Percentiles rank a stretch among this genome's conserved stretches.
phyloP scores from a whole-genome alignment of 768 basidiomycete species.

The Auriscalpium orientale region DNA sequence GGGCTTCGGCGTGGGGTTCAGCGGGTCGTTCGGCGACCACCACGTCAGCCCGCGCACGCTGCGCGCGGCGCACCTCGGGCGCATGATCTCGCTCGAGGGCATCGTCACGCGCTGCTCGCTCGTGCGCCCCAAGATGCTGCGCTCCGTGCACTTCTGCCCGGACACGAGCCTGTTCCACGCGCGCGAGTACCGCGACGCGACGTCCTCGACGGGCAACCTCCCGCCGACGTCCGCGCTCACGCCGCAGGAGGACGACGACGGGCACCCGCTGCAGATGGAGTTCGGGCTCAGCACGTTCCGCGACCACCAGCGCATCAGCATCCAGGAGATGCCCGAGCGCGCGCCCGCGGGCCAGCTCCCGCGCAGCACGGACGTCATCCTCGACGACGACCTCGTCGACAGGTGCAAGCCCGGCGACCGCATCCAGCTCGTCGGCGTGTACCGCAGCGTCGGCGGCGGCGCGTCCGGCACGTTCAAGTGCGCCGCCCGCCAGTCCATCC shows the following conservation, averaged over 20 bases:
- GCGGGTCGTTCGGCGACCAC: conserved; percentile 96
- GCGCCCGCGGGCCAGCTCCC: conserved; percentile 97
- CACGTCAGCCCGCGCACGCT: conserved; percentile 94
- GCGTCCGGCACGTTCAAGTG: conserved; percentile 92
- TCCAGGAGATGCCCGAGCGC: conserved; percentile 99
- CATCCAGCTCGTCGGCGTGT: conserved; percentile 92
- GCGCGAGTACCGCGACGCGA: conserved; percentile 89
- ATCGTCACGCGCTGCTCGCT: conserved; percentile 98
- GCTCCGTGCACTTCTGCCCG: conserved; percentile 94
- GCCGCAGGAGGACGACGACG: conserved; percentile 89
- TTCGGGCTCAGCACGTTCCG: conserved; percentile 88
- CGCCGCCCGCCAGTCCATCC: conserved; percentile 23
- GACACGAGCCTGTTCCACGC: conserved; percentile 77
- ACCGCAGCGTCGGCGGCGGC: conserved; percentile 90
- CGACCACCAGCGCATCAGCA: conserved; percentile 95
- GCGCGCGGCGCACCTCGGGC: conserved; percentile 80
- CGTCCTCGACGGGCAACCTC: conserved; percentile 76
- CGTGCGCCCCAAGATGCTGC: conserved; percentile 97
- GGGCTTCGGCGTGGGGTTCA: conserved; percentile 81
- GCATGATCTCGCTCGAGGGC: conserved; percentile 95
- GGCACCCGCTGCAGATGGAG: conserved; percentile 80
- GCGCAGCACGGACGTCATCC: conserved; percentile 89
- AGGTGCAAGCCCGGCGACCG: conserved; percentile 97
- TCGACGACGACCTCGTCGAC: conserved; percentile 96
- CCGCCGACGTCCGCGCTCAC: conserved; percentile 83